Evolutionary conservation across 768 basidiomycete genomes (phyloP).

Genomic region (Collybiopsis confluens): DNA sequence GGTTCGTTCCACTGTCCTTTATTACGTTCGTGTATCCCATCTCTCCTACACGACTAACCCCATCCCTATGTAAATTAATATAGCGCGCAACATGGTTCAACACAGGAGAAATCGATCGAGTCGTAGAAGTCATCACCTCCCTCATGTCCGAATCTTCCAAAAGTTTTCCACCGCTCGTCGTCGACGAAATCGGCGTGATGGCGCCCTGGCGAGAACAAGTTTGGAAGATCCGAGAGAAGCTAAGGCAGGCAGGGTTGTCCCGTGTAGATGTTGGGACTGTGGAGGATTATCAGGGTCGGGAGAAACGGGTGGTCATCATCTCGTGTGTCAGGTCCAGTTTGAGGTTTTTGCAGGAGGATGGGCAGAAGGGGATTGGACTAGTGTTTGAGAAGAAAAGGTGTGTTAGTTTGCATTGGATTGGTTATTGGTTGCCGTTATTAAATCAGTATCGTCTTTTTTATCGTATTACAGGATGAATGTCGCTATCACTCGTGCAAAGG

Average conservation of each 20-base stretch:
- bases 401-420: too few species aligned
- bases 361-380: conserved; percentile 39
- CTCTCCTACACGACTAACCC: too few species aligned
- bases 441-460: too few species aligned
- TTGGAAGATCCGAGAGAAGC: conserved; percentile 41
- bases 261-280: conserved; percentile 50
- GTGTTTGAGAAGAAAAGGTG: conserved; percentile 45
- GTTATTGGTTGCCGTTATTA: too few species aligned
- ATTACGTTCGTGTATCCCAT: neutral
- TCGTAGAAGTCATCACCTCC: conserved; percentile 34
- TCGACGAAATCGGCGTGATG: conserved; percentile 45
- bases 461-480: conserved; percentile 48
- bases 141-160: conserved; percentile 30
- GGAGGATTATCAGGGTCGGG: conserved; percentile 52
- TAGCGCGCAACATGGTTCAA: conserved; percentile 50
- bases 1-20: conserved; percentile 19
- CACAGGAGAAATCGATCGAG: conserved; percentile 37
- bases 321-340: conserved; percentile 44
- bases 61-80: conserved; percentile 1
- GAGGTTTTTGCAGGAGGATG: conserved; percentile 46
- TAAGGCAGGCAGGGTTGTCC: conserved; percentile 35
- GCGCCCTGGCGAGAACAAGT: conserved; percentile 52
- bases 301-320: conserved; percentile 46
- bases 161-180: conserved; percentile 35
- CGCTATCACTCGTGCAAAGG: conserved; percentile 50